Conservation (phyloP, 768 basidiomycete genomes). For the Phlebiopsis flavidoalba region DNA sequence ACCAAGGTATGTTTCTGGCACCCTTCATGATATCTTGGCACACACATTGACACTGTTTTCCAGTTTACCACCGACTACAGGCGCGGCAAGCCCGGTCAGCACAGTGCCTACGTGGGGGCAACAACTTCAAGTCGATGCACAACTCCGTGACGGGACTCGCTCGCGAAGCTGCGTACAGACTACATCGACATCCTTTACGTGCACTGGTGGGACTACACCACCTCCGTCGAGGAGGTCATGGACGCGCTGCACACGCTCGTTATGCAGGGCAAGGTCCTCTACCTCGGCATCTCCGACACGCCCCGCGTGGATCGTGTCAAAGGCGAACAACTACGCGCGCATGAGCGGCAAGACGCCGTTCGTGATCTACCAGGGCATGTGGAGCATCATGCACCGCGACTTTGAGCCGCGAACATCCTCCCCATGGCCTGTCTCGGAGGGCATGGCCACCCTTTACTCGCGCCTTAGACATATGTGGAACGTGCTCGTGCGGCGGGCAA, state of each 20-base stretch:
- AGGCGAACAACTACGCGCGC: conserved; percentile 31
- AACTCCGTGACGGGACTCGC: conserved; percentile 26
- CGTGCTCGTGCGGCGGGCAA: conserved; percentile 26
- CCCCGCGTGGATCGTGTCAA: conserved; percentile 30
- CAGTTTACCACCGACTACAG: conserved; percentile 17
- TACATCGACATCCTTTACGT: conserved; percentile 54
- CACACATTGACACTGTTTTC: neutral
- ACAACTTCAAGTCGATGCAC: conserved; percentile 28
- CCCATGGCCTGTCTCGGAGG: conserved; percentile 16
- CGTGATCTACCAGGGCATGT: conserved; percentile 33
- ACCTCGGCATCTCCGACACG: conserved; percentile 21
- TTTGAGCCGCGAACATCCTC: conserved; percentile 38
- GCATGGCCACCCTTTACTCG: conserved; percentile 22
- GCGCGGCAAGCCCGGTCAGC: conserved; percentile 15
- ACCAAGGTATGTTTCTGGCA: conserved; percentile 13
- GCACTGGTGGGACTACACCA: conserved; percentile 49
- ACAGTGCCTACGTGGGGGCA: conserved; percentile 37
- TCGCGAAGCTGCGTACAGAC: conserved; percentile 46
- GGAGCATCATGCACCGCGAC: conserved; percentile 25
- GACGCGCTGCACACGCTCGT: conserved; percentile 43
- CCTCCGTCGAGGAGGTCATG: conserved; percentile 51
- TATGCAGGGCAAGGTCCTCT: conserved; percentile 37
- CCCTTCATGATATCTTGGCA: neutral
- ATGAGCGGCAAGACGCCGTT: conserved; percentile 34
- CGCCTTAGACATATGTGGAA: conserved; percentile 39